These are phyloP conservation scores for Mycoemilia scoparia DNA, from an alignment of 192 early-diverging fungal species.

Conservation along the genomic window DNA sequence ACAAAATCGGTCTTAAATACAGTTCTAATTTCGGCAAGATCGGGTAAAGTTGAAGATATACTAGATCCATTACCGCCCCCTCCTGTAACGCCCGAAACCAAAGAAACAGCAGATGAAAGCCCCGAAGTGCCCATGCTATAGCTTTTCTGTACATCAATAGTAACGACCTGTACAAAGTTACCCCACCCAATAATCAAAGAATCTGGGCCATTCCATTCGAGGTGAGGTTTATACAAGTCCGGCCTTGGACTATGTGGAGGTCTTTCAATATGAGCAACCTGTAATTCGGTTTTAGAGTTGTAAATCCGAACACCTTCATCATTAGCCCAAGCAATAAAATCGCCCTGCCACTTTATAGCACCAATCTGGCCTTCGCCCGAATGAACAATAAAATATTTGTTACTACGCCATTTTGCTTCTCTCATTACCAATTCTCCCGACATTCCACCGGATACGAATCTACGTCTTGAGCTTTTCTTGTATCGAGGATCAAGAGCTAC, in stretches of 20 bases:
- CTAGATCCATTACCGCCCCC: too few relatives aligned
- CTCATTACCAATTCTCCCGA: constrained; percentile 70
- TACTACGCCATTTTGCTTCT: constrained; percentile 71
- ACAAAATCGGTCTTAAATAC: constrained; percentile 36
- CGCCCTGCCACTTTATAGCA: constrained; percentile 64
- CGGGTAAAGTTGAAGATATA: constrained; percentile 18
- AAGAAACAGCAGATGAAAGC: not conserved
- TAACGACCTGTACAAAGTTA: constrained; percentile 71
- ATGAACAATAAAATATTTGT: constrained; percentile 57
- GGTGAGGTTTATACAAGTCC: constrained; percentile 68
- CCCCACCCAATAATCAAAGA: constrained; percentile 90
- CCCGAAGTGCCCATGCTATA: not conserved
- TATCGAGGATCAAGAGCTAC: constrained; percentile 84
- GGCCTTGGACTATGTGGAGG: constrained; percentile 55
- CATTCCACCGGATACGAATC: constrained; percentile 80
- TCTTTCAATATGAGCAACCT: constrained; percentile 71
- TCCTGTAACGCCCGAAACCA: constrained; percentile 13
- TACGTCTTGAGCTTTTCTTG: constrained; percentile 46
- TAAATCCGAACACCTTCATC: constrained; percentile 79
- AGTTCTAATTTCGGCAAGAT: constrained; percentile 38
- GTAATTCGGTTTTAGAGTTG: constrained; percentile 42
- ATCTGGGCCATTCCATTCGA: constrained; percentile 67
- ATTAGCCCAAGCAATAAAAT: constrained; percentile 87
- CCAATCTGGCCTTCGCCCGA: constrained; percentile 83
- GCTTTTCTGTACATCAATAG: constrained; percentile 34